A percentile compares a stretch with the other conserved stretches of the same genome.
Conservation (phyloP, 306 rosid species). For the Rubus parviflorus region DNA sequence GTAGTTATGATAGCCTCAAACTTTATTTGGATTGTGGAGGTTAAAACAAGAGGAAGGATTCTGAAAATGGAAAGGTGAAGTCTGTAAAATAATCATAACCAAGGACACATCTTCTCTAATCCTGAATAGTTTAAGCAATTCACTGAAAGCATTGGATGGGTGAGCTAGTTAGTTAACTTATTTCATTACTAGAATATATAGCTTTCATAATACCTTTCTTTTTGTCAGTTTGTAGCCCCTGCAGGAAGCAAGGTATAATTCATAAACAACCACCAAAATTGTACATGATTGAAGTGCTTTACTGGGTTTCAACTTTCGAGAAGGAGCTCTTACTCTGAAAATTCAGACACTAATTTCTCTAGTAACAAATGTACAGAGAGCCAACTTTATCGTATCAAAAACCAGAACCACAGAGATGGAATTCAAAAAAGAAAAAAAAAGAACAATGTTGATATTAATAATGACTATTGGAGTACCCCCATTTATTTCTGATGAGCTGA, state of each 20-base stretch:
- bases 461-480: conserved; percentile 57
- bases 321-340: conserved; percentile 18
- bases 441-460: conserved; percentile 36
- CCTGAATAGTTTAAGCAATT: conserved; percentile 9
- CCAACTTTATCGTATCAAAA: conserved; percentile 17
- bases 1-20: conserved; percentile 11
- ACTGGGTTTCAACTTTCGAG: conserved; percentile 15
- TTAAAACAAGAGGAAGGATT: conserved; percentile 25
- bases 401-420: conserved; percentile 36
- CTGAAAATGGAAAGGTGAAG: not conserved
- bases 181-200: conserved; percentile 15
- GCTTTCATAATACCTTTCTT: conserved; percentile 31
- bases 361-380: conserved; percentile 13
- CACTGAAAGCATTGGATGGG: conserved; percentile 35
- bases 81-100: conserved; percentile 2
- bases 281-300: conserved; percentile 20
- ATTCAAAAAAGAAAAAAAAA: conserved; percentile 27
- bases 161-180: conserved; percentile 16
- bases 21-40: conserved; percentile 24
- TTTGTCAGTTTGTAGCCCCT: conserved; percentile 58
- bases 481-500: conserved; percentile 53
- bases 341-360: conserved; percentile 6
- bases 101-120: not conserved
- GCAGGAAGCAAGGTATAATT: conserved; percentile 41
- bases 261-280: conserved; percentile 14